Conservation (phyloP, 1,284 basidiomycete species). For the Marasmius fiardii region DNA sequence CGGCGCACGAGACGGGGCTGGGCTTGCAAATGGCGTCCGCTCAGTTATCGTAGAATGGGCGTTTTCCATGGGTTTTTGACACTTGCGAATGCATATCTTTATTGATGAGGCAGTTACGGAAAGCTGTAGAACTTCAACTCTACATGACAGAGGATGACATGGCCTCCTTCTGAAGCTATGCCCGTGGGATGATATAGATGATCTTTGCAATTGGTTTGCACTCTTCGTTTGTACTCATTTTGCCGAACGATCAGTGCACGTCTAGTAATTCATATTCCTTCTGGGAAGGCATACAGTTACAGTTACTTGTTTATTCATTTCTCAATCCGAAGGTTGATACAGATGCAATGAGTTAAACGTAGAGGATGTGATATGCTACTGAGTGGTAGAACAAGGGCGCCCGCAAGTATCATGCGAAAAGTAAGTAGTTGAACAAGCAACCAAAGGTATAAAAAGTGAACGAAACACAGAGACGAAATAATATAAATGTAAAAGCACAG, state of each 20-base stretch:
- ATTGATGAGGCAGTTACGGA: no score
- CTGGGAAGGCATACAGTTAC: no score
- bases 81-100: no score
- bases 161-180: no score
- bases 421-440: background rate
- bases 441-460: background rate
- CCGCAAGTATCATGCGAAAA: background rate
- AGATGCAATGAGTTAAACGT: constrained; percentile 14
- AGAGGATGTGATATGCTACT: constrained; percentile 2
- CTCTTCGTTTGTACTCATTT: no score
- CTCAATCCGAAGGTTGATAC: constrained; percentile 11
- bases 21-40: background rate
- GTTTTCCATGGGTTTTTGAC: background rate
- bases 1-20: background rate
- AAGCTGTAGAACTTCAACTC: no score
- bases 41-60: background rate
- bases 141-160: no score
- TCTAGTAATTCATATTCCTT: no score
- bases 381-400: background rate
- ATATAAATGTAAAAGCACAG: constrained; percentile 4
- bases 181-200: no score
- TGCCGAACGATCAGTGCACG: no score
- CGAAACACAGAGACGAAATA: background rate
- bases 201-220: no score
- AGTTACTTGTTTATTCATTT: background rate